Evolutionary conservation across 345 rosid genomes (phyloP), one percentile per base, ranked within the genome.

Genomic region (Microthlaspi erraticum): DNA sequence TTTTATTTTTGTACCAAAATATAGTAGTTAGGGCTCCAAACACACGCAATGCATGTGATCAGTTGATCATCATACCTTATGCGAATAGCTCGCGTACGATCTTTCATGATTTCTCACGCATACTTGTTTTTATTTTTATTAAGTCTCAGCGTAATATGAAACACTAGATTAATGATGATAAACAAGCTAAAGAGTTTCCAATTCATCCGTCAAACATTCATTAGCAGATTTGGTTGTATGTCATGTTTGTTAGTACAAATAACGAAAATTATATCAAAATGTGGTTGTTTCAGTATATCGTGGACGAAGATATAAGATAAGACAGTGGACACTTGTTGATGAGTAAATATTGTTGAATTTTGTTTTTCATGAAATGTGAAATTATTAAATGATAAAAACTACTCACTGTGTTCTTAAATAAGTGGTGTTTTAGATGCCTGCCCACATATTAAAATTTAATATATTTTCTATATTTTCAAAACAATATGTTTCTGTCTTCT

Each of bases 1-100:
- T 34, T 64, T 44, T 18, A 17, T 69, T 16, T 16, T 50, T 58
- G 64, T 45, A 34, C 64, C 56, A 68, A 70, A 49, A 70, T 49
- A 29, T 70, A 14, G 14, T 55, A 11, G 66, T 70, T 59, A 50
- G 60, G 51, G 16, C 16, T 45, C 46, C 45, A 45, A 68, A 57
- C 64, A 68, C 64, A 68, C 64, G 73, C 73, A 57, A 68, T 57
- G 64, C 57, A 36, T 56, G 10, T 54, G 71, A 12, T 54, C n/a
- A 31, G 10, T 33, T 42, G 54, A 29, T 66, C 42, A 66, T 53
- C 71, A 66, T 42, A 53, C 52, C 52, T 54, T 31, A 39, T 52
- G 18, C 8, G 19, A 41, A 31, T 68, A 56, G 63, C 63, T 67
- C 55, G 10, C 9, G 43, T 56, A 56, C 60, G 23, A 33, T 55